Base-by-base conservation (phyloP, 225 moss, liverwort and hornwort genomes). In the Pleurozium schreberi region DNA sequence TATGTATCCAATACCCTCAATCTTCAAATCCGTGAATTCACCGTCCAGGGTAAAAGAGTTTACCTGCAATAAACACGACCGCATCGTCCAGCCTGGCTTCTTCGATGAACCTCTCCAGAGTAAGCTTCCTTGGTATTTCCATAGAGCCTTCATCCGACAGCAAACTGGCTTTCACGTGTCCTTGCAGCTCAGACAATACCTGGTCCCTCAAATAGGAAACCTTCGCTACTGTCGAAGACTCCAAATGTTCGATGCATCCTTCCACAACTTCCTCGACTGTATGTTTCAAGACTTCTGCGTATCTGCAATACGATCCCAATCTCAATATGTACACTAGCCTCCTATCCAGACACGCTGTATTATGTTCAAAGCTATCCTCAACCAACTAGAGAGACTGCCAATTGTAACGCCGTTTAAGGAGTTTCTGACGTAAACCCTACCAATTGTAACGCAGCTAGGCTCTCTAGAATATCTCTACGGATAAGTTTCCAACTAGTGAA, bases 181-280 rank as follows among this genome's bases (percentile, higher is more conserved):
- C 91, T 90, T 89, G 93, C 84, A 97, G 90, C 85, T 97, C 96
- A 88, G 91, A 85, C 62, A 96, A 86, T 47, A 96, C 92, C 91
- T 90, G 92, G 59, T 93, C 75, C 90, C 93, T 92, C 88, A 97
- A 90, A 81, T 77, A 85, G 70, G 94, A 92, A 58, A 92, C 87
- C 86, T 90, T 92, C n/a, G 92, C 92, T 40, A 91, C 92, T 82
- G 91, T 94, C 22, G 90, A 94, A 50, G 92, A 91, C 86, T 96
- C 82, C 75, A 95, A 87, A 81, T 94, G 92, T 69, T 96, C 95
- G 80, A 92, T 74, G 88, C 98, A 98, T 84, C 96, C 96, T 84
- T 96, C 97, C 68, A 98, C 95, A 57, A 96, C 93, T 94, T 98
- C 98, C 92, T 98, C 98, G 74, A 98, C 98, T 49, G 98, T 97